These are phyloP conservation scores for Fusarium mangiferae DNA, from an alignment of 2,329 filamentous ascomycete genomes.

Conservation along the genomic window DNA sequence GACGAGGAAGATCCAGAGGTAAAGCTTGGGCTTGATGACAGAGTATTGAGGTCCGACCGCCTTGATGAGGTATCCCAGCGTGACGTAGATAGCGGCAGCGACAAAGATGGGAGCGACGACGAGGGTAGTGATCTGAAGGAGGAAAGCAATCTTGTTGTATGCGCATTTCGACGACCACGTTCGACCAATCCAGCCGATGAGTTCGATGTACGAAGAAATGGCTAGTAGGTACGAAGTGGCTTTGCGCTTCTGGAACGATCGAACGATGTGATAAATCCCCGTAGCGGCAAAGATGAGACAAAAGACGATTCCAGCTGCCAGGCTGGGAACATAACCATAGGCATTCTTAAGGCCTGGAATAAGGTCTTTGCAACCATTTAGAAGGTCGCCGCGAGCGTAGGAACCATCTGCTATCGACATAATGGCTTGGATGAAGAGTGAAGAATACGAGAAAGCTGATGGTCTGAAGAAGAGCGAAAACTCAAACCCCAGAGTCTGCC, in stretches of 20 bases:
- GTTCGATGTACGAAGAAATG: constrained; percentile 46
- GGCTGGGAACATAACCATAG: constrained; percentile 36
- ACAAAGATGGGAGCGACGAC: constrained; percentile 60
- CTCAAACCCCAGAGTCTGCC: neutral
- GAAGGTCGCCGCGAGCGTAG: constrained; percentile 36
- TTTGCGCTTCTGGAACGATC: constrained; percentile 33
- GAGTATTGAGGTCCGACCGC: constrained; percentile 56
- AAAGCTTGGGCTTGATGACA: constrained; percentile 54
- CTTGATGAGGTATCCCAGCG: constrained; percentile 59
- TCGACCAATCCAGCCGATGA: constrained; percentile 60
- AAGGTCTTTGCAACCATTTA: constrained; percentile 29
- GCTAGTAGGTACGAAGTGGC: constrained; percentile 33
- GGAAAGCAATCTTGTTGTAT: constrained; percentile 59
- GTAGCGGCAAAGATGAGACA: constrained; percentile 25
- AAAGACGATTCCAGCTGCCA: constrained; percentile 35
- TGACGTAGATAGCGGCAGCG: constrained; percentile 61
- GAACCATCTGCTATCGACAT: constrained; percentile 28
- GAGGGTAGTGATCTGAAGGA: constrained; percentile 61
- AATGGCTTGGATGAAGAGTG: neutral
- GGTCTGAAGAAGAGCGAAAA: neutral
- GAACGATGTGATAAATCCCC: constrained; percentile 29
- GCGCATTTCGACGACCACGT: constrained; percentile 60
- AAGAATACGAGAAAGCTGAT: neutral
- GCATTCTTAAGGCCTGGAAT: constrained; percentile 32
- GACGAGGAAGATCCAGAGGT: constrained; percentile 60